Evolutionary conservation across 768 basidiomycete genomes (phyloP).

Genomic region (Suillus subaureus): DNA sequence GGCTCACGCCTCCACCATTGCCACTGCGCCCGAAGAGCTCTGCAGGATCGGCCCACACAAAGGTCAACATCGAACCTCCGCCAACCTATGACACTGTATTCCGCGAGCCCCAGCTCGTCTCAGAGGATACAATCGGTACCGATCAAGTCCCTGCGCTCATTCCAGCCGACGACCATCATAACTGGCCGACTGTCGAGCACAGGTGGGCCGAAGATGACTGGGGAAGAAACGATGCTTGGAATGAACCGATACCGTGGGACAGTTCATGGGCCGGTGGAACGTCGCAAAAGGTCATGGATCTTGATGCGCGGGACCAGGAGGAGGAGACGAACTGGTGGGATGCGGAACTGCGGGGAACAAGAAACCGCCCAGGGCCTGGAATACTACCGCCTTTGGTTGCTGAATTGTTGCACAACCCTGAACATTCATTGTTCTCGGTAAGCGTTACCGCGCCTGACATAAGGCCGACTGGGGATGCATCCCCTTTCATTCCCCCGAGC

Average conservation of each 20-base stretch:
- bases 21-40: conserved; percentile 32
- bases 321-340: conserved; percentile 80
- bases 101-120: conserved; percentile 59
- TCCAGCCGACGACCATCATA: conserved; percentile 35
- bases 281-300: conserved; percentile 36
- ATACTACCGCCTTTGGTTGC: conserved; percentile 69
- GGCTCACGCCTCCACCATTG: conserved; percentile 34
- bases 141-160: conserved; percentile 40
- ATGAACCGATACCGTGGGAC: conserved; percentile 29
- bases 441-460: conserved; percentile 41
- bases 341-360: conserved; percentile 42
- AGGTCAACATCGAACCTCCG: conserved; percentile 32
- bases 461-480: conserved; percentile 19
- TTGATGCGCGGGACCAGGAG: conserved; percentile 59
- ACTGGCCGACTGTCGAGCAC: conserved; percentile 29
- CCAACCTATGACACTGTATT: conserved; percentile 36
- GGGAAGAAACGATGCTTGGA: conserved; percentile 2
- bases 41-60: conserved; percentile 40
- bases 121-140: conserved; percentile 40
- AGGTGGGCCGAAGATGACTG: conserved; percentile 12
- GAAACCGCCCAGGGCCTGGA: conserved; percentile 67
- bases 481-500: conserved; percentile 44
- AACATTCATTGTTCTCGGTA: conserved; percentile 72
- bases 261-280: conserved; percentile 26
- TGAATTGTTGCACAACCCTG: conserved; percentile 68